Percentiles rank a stretch among this genome's conserved stretches.
Evolutionary conservation across 2,329 filamentous ascomycete species (phyloP).

Genomic region (Biscogniauxia mediterranea): DNA sequence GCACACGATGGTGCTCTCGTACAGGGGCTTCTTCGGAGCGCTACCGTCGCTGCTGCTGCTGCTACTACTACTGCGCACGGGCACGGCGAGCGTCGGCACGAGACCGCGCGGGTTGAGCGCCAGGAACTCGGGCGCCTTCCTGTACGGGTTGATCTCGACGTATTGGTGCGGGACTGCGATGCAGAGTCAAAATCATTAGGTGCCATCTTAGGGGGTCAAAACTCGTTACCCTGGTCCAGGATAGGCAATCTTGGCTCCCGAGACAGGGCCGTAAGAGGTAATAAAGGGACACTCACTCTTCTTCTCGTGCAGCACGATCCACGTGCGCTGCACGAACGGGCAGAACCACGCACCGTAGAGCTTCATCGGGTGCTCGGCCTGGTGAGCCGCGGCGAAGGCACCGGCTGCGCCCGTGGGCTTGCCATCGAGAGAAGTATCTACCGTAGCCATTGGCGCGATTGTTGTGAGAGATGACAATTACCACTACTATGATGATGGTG

Average conservation of each 20-base stretch:
- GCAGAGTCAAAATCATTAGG: no score
- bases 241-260: no score
- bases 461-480: not conserved
- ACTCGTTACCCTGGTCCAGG: no score
- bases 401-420: conserved; percentile 50
- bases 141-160: conserved; percentile 75
- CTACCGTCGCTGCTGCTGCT: conserved; percentile 27
- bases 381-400: conserved; percentile 44
- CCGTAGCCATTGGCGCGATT: conserved; percentile 25
- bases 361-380: conserved; percentile 53
- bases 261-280: no score
- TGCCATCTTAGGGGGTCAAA: no score
- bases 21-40: conserved; percentile 54
- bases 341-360: conserved; percentile 77
- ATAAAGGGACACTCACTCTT: conserved; percentile 32
- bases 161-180: conserved; percentile 63
- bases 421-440: conserved; percentile 49
- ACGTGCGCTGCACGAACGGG: conserved; percentile 66
- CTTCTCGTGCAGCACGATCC: conserved; percentile 74
- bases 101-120: conserved; percentile 72
- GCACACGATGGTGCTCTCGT: conserved; percentile 70
- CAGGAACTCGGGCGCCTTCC: conserved; percentile 67
- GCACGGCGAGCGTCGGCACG: conserved; percentile 66
- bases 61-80: conserved; percentile 28
- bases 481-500: not conserved